Conservation (phyloP, 108 stramenopile species). For the Craspedostauros australis region DNA sequence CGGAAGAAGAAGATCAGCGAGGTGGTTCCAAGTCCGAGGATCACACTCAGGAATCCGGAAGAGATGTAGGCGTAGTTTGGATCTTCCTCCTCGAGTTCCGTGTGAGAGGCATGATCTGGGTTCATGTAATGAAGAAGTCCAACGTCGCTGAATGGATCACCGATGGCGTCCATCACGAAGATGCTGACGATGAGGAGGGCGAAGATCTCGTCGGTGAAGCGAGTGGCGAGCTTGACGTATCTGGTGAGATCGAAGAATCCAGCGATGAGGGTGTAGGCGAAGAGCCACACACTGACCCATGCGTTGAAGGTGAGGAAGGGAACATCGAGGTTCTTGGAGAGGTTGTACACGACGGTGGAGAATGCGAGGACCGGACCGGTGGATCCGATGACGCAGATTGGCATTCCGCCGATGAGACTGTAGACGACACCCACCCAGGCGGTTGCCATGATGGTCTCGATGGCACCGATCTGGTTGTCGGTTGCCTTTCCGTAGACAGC, state of each 20-base stretch:
- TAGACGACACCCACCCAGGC: constrained; percentile 37
- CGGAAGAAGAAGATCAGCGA: constrained; percentile 27
- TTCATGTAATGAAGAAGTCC: constrained; percentile 41
- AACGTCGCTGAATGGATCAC: constrained; percentile 27
- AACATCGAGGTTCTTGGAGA: constrained; percentile 30
- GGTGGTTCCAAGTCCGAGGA: constrained; percentile 38
- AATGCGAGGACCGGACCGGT: constrained; percentile 50
- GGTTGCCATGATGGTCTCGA: constrained; percentile 40
- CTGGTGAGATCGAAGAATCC: constrained; percentile 41
- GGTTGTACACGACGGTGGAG: constrained; percentile 20
- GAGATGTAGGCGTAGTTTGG: constrained; percentile 24
- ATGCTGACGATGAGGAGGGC: constrained; percentile 43
- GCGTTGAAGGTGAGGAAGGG: constrained; percentile 38
- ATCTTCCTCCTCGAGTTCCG: constrained; percentile 15
- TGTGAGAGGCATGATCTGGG: constrained; percentile 22
- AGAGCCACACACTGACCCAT: constrained; percentile 14
- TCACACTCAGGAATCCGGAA: constrained; percentile 25
- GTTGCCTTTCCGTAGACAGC: constrained; percentile 18
- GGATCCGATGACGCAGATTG: constrained; percentile 28
- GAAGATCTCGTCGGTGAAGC: constrained; percentile 60
- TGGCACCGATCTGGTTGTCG: constrained; percentile 19
- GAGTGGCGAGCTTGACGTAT: constrained; percentile 32
- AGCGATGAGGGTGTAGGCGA: constrained; percentile 22
- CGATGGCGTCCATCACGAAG: constrained; percentile 41
- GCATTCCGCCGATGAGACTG: constrained; percentile 32